These are phyloP conservation scores for Przewalskia tangutica DNA, from an alignment of 257 asterid genomes.

Conservation along the genomic window DNA sequence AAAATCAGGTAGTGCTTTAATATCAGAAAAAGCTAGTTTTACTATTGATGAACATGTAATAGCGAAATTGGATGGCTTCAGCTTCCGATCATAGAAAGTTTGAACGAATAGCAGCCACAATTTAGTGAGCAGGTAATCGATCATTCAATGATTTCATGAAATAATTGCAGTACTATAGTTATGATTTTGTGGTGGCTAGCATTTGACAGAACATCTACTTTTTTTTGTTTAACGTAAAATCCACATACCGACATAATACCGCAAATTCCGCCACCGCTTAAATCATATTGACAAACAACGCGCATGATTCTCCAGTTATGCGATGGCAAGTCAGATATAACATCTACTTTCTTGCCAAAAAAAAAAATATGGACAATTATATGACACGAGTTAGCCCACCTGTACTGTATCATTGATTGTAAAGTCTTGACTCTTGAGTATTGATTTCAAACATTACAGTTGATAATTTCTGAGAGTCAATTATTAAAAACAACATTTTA, in stretches of 20 bases:
- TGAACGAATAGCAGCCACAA: background rate
- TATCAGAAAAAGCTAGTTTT: too few relatives aligned
- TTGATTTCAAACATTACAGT: background rate
- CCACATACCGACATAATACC: too few relatives aligned
- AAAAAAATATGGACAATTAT: background rate
- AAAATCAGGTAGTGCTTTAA: background rate
- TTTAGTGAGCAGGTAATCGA: background rate
- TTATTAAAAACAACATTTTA: background rate
- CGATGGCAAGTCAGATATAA: too few relatives aligned
- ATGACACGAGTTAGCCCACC: background rate
- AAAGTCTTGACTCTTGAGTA: background rate
- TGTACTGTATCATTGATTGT: background rate
- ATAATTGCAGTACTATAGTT: background rate
- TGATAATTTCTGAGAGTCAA: background rate
- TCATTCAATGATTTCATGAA: background rate
- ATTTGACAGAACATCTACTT: background rate
- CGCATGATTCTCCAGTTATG: too few relatives aligned
- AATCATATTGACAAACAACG: too few relatives aligned
- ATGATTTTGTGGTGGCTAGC: slow-evolving; percentile 10
- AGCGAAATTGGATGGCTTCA: background rate
- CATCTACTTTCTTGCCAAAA: too few relatives aligned
- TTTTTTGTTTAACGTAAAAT: too few relatives aligned
- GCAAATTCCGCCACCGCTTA: too few relatives aligned
- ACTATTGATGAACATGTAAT: too few relatives aligned
- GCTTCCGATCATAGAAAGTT: background rate